These are phyloP conservation scores for Lophiostoma macrostomum DNA, from an alignment of 495 filamentous ascomycete species.

Conservation along the genomic window DNA sequence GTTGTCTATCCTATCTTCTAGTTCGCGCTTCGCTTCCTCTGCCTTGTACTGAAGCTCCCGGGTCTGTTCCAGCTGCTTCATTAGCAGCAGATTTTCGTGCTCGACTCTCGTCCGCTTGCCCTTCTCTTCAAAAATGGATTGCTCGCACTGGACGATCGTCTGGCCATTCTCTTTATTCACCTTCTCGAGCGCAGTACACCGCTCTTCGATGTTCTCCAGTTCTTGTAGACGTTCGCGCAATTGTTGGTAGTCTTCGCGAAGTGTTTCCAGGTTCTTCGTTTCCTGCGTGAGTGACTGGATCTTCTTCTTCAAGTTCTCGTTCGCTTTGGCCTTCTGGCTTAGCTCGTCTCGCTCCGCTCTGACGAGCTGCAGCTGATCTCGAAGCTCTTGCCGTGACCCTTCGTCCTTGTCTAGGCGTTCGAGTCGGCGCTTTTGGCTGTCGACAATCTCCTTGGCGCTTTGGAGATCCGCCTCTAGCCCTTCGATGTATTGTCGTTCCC, in stretches of 20 bases:
- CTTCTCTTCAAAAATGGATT: constrained; percentile 59
- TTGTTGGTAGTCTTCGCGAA: constrained; percentile 49
- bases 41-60: constrained; percentile 57
- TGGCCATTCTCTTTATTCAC: constrained; percentile 59
- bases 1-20: constrained; percentile 53
- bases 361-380: constrained; percentile 59
- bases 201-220: constrained; percentile 44
- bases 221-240: constrained; percentile 57
- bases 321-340: constrained; percentile 74
- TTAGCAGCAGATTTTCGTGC: constrained; percentile 56
- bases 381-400: constrained; percentile 39
- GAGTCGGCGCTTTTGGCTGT: constrained; percentile 63
- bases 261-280: constrained; percentile 30
- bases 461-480: constrained; percentile 41
- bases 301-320: constrained; percentile 68
- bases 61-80: constrained; percentile 52
- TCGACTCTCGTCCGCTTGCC: constrained; percentile 56
- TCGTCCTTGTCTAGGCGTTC: constrained; percentile 49
- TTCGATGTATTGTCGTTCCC: constrained; percentile 41
- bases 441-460: constrained; percentile 42
- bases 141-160: constrained; percentile 58
- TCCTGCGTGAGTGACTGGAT: constrained; percentile 61
- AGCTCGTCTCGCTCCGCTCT: constrained; percentile 71
- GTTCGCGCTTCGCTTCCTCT: constrained; percentile 53
- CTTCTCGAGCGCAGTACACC: constrained; percentile 48